phyloP scores from a whole-genome alignment of 495 filamentous ascomycete species.

The Elasticomyces elasticus region DNA sequence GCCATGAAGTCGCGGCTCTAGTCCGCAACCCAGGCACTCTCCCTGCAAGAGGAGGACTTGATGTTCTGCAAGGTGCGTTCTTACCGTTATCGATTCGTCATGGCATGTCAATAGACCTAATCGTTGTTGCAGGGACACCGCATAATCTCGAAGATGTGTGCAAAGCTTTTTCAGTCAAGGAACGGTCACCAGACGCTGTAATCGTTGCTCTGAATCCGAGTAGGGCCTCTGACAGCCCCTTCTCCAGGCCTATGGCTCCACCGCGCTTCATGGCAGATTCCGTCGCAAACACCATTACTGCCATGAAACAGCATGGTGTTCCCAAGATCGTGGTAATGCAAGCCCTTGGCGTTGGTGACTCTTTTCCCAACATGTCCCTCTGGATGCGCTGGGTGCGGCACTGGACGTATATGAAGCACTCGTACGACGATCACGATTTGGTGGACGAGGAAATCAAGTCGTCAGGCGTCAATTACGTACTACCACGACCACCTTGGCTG shows the following conservation, averaged over 20 bases:
- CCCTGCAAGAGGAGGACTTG: slow-evolving; percentile 9
- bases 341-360: slow-evolving; percentile 12
- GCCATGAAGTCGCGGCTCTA: slow-evolving; percentile 34
- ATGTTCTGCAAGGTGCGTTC: slow-evolving; percentile 33
- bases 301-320: slow-evolving; percentile 4
- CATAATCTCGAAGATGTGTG: slow-evolving; percentile 31
- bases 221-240: slow-evolving; percentile 2
- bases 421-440: slow-evolving; percentile 14
- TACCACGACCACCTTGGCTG: slow-evolving; percentile 11
- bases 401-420: slow-evolving; percentile 14
- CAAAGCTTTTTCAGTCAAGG: slow-evolving; percentile 12
- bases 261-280: slow-evolving; percentile 14
- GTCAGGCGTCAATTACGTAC: slow-evolving; percentile 8
- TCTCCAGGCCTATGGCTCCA: slow-evolving; percentile 7
- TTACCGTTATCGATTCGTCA: slow-evolving; percentile 18
- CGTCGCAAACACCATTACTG: slow-evolving; percentile 9
- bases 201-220: slow-evolving; percentile 12
- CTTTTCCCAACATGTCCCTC: slow-evolving; percentile 9
- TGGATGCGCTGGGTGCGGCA: slow-evolving; percentile 9
- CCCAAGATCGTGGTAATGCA: slow-evolving; percentile 14
- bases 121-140: slow-evolving; percentile 1
- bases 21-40: slow-evolving; percentile 26
- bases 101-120: neutral
- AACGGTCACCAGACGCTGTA: slow-evolving; percentile 6
- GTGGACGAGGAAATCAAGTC: slow-evolving; percentile 12